Conservation (phyloP, 2,329 filamentous ascomycete species). For the Sarocladiaceae sp. region DNA sequence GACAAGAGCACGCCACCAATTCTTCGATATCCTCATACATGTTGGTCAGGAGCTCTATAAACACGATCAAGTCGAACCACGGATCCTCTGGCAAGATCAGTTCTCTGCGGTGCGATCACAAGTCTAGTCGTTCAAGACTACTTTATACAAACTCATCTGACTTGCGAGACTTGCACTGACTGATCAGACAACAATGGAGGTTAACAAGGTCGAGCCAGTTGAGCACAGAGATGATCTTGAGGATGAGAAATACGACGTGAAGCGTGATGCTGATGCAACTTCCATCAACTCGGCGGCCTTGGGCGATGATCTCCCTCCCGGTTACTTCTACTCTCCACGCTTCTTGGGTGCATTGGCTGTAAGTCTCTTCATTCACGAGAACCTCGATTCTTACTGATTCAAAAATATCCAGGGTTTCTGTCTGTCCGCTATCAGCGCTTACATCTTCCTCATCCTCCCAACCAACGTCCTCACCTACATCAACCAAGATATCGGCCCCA, state of each 20-base stretch:
- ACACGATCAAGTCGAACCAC: too few relatives aligned
- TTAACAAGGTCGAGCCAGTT: conserved; percentile 15
- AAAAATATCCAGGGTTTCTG: conserved; percentile 24
- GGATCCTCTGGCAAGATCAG: too few relatives aligned
- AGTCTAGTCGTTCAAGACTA: too few relatives aligned
- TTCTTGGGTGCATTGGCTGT: conserved; percentile 28
- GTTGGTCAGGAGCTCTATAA: too few relatives aligned
- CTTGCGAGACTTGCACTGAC: too few relatives aligned
- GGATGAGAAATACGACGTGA: conserved; percentile 14
- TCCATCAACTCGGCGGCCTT: conserved; percentile 28
- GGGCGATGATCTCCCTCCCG: conserved; percentile 27
- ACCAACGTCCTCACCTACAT: conserved; percentile 30
- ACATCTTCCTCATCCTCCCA: conserved; percentile 30
- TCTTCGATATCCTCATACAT: too few relatives aligned
- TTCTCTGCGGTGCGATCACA: too few relatives aligned
- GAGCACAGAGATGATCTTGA: conserved; percentile 14
- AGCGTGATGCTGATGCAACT: conserved; percentile 18
- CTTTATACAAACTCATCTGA: too few relatives aligned
- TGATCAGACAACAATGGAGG: too few relatives aligned
- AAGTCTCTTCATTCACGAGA: conserved; percentile 11
- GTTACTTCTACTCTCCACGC: conserved; percentile 28
- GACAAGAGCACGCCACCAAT: too few relatives aligned
- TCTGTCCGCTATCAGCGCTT: conserved; percentile 29
- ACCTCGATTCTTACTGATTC: background rate
- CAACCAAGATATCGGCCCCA: conserved; percentile 30